Percentiles rank a stretch among this genome's conserved stretches.
phyloP scores from a whole-genome alignment of 2,329 filamentous ascomycete genomes.

The Calonectria pteridis region DNA sequence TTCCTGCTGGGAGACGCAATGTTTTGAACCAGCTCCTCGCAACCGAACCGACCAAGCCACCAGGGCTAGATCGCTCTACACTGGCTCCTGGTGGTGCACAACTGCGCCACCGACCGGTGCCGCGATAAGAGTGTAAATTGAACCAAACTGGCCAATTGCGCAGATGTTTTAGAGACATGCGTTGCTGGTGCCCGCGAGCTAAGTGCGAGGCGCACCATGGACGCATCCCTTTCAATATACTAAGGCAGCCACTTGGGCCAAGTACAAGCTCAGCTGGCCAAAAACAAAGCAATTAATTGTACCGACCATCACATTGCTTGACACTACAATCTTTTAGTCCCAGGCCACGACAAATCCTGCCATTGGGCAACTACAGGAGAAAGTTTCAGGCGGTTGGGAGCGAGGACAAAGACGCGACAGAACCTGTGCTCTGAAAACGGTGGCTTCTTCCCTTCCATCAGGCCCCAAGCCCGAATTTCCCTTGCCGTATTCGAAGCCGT shows the following conservation, averaged over 20 bases:
- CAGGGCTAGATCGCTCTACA: not conserved
- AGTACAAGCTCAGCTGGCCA: not conserved
- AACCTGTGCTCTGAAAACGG: not conserved
- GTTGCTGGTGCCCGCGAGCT: not conserved
- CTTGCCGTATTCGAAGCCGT: no score
- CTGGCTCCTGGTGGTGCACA: not conserved
- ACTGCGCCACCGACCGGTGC: constrained; percentile 3
- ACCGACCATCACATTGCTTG: not conserved
- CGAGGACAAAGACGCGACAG: not conserved
- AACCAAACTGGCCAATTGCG: not conserved
- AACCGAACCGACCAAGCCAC: not conserved
- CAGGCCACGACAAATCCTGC: not conserved
- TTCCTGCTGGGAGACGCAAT: not conserved
- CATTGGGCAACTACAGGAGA: not conserved
- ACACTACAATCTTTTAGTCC: not conserved
- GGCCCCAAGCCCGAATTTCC: not conserved
- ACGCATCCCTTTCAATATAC: not conserved
- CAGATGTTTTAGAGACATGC: not conserved
- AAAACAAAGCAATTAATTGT: not conserved
- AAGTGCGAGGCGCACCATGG: not conserved
- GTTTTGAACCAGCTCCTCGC: not conserved
- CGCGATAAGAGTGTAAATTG: not conserved
- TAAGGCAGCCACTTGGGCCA: not conserved
- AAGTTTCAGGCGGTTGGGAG: not conserved
- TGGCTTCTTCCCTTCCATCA: not conserved